Evolutionary conservation across 2,329 filamentous ascomycete species (phyloP), one percentile per base, ranked within the genome.

Genomic region (Dactylellina leptospora): DNA sequence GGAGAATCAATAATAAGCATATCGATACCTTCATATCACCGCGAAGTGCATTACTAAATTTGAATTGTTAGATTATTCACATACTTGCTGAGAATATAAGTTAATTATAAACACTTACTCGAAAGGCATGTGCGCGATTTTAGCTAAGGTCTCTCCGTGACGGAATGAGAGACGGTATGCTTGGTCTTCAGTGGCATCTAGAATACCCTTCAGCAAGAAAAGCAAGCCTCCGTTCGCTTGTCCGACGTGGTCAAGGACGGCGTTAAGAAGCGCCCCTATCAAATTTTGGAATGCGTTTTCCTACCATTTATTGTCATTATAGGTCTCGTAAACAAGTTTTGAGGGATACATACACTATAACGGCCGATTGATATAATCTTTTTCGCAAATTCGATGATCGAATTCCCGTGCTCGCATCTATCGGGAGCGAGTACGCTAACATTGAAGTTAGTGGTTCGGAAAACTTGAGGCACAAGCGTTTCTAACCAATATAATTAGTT

Each of bases 211-310:
- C 2, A 72, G 47, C 6, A 58, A 27, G 23, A 60, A 72, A 25
- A 72, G 60, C 18, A 59, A 53, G 2, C 68, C 59, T n/a, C 59
- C 68, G 22, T 48, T 64, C 8, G 68, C 44, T 59, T 72, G 68
- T 16, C 68, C 54, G 5, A 45, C 23, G 18, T 72, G 59, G 20
- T 58, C 68, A 16, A 64, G 27, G 1, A 72, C 47, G 5, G 53
- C 47, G 20, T 64, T 54, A 8, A 72, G 54, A 13, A 63, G 40
- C 16, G 30, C 22, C 5, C 30, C 59, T 30, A 72, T 8, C 2
- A 72, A 36, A 5, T 20, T 18, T 55, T 64, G 68, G 11, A 64
- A 48, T 30, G 16, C 30, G 16, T 44, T 22, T 5, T 55, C 30
- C 68, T 72, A 42, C n/a, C n/a, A n/a, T n/a, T n/a, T n/a, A 23